Conservation (phyloP, 1,284 basidiomycete genomes). For the Cutaneotrichosporon mucoides region DNA sequence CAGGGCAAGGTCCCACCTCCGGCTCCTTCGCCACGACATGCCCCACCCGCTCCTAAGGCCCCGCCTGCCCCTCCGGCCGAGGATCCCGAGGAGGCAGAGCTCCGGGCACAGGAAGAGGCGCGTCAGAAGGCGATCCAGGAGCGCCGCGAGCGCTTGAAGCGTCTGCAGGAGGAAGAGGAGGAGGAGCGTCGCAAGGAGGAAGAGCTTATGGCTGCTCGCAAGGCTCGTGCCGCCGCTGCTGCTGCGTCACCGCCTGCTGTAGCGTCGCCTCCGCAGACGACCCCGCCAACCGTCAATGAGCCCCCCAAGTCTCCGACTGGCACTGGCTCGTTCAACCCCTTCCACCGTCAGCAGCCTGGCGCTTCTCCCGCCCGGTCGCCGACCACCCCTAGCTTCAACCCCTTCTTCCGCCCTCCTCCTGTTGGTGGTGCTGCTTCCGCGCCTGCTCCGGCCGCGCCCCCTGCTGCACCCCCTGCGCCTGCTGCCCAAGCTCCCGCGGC, state of each 20-base stretch:
- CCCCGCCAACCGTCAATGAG: constrained; percentile 12
- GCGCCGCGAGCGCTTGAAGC: constrained; percentile 60
- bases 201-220: constrained; percentile 51
- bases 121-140: constrained; percentile 64
- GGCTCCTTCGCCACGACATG: constrained; percentile 7
- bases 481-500: constrained; percentile 37
- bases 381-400: constrained; percentile 41
- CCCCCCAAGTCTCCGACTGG: constrained; percentile 10
- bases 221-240: constrained; percentile 25
- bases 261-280: constrained; percentile 20
- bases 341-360: constrained; percentile 51
- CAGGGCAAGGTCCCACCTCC: constrained; percentile 23
- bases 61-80: constrained; percentile 44
- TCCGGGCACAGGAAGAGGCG: constrained; percentile 62
- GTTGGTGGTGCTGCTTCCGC: constrained; percentile 31
- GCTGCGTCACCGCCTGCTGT: constrained; percentile 21
- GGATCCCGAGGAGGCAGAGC: constrained; percentile 62
- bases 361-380: constrained; percentile 30
- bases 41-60: constrained; percentile 30
- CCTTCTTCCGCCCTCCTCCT: constrained; percentile 52
- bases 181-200: constrained; percentile 63
- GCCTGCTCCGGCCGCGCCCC: constrained; percentile 32
- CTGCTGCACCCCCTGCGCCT: constrained; percentile 2
- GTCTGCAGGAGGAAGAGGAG: constrained; percentile 68
- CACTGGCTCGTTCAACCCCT: constrained; percentile 42